Evolutionary conservation across 345 rosid species (phyloP).

Genomic region (Nasturtium officinale): DNA sequence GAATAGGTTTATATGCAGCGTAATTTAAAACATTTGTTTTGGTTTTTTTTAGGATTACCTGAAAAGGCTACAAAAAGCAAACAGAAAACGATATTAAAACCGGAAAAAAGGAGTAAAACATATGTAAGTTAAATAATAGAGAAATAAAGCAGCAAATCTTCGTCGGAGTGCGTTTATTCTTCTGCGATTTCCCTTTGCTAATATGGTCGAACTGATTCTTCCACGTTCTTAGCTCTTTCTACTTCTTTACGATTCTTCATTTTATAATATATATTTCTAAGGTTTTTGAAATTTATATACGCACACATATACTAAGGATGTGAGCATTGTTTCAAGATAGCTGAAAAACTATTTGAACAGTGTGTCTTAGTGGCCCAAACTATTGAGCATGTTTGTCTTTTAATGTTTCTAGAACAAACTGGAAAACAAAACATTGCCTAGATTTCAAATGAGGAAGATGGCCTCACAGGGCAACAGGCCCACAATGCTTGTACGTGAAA

Average conservation of each 20-base stretch:
- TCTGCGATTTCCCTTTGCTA: constrained; percentile 27
- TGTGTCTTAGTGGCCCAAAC: neutral
- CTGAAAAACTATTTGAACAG: neutral
- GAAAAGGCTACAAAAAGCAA: neutral
- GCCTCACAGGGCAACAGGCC: neutral
- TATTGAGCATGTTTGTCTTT: too few relatives aligned
- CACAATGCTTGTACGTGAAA: neutral
- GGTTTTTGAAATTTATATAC: neutral
- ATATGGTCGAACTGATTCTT: constrained; percentile 45
- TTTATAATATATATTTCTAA: neutral
- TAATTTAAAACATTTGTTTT: neutral
- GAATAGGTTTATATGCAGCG: neutral
- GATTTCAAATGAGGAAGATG: neutral
- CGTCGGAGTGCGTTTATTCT: constrained; percentile 54
- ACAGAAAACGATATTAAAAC: neutral
- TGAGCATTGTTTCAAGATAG: neutral
- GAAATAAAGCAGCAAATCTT: constrained; percentile 36
- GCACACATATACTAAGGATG: neutral
- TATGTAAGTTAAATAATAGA: neutral
- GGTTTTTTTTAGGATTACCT: neutral
- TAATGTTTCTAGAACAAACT: too few relatives aligned
- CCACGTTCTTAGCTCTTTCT: constrained; percentile 30
- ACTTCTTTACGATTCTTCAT: constrained; percentile 6
- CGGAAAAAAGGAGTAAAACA: neutral
- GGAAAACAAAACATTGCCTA: too few relatives aligned